phyloP scores from a whole-genome alignment of 306 rosid species.

The Macrotyloma uniflorum region DNA sequence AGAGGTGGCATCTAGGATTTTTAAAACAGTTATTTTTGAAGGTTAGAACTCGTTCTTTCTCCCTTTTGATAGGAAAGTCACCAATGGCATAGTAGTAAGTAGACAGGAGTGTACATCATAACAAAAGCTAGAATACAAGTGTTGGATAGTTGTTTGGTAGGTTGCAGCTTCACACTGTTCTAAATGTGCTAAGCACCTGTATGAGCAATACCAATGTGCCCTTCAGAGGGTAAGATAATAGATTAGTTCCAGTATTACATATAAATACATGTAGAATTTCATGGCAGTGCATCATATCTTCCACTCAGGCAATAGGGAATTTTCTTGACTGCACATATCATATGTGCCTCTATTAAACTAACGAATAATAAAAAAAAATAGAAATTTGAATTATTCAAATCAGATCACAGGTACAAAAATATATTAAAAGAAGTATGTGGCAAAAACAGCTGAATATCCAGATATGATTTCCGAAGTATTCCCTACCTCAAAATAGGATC shows the following conservation, averaged over 20 bases:
- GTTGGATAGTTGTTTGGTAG: slow-evolving; percentile 5
- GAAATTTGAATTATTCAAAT: slow-evolving; percentile 33
- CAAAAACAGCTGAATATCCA: neutral
- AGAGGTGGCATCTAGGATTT: neutral
- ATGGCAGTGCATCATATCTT: slow-evolving; percentile 10
- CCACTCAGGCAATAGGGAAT: neutral
- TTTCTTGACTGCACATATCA: slow-evolving; percentile 16
- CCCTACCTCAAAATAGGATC: slow-evolving; percentile 88
- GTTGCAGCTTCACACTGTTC: slow-evolving; percentile 28
- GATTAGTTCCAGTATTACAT: neutral
- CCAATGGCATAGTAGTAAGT: neutral
- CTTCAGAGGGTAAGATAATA: neutral
- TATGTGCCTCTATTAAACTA: neutral
- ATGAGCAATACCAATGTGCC: slow-evolving; percentile 8
- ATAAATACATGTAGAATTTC: neutral
- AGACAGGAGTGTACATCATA: neutral
- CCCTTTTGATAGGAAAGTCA: slow-evolving; percentile 4
- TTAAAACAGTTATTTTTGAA: slow-evolving; percentile 6
- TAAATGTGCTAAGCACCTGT: slow-evolving; percentile 13
- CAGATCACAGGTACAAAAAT: slow-evolving; percentile 22
- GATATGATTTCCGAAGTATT: slow-evolving; percentile 22
- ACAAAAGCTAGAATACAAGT: slow-evolving; percentile 7
- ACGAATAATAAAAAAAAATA: neutral
- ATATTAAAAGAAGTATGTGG: neutral
- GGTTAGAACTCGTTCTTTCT: neutral